Base-by-base conservation (phyloP, 108 stramenopile species). In the Skeletonema potamos region DNA sequence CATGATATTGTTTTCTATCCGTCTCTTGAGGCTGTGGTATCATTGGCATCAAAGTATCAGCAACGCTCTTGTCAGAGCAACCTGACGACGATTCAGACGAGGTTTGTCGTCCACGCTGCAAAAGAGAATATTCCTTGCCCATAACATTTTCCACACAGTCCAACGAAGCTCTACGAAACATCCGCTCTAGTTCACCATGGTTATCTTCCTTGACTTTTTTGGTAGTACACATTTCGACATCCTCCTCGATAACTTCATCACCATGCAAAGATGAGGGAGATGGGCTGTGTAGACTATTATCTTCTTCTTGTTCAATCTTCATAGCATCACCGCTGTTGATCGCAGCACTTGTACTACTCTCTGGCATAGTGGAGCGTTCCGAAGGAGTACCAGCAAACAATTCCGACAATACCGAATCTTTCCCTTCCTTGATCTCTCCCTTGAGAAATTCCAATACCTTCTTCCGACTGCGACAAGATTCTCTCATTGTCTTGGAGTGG, bases 401-500 rank as follows among this genome's bases (percentile, higher is more conserved):
- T 8, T 18, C 44, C 27, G 18, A 27, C 3, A 46, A 59, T 34
- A 17, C 26, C 26, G 60, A 59, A 11, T 44, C 51, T 58, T 62
- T 61, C 33, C 30, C n/a, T 13, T 46, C 12, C 10, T 24, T n/a
- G 1, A 58, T 39, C 11, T 74, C 73, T 61, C 58, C 65, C 58
- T 61, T 46, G 58, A 74, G 66, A 63, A 74, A 66, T 7, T 74
- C 65, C 58, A 74, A 30, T 17, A 74, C 73, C 36, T 66, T 74
- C 61, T 86, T 92, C 26, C 88, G 70, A 55, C 86, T 87, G 20
- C 87, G 79, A 54, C 82, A 73, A 13, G 86, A 82, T 27, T 85
- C 57, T 60, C 87, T 62, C 92, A 93, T 90, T 0, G 89, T 90
- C 46, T 89, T 87, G 59, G 86, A 86, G 61, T 93, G 92, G 2